Base-by-base conservation (phyloP, 179 eudicot genomes). In the Camellia oleifera region DNA sequence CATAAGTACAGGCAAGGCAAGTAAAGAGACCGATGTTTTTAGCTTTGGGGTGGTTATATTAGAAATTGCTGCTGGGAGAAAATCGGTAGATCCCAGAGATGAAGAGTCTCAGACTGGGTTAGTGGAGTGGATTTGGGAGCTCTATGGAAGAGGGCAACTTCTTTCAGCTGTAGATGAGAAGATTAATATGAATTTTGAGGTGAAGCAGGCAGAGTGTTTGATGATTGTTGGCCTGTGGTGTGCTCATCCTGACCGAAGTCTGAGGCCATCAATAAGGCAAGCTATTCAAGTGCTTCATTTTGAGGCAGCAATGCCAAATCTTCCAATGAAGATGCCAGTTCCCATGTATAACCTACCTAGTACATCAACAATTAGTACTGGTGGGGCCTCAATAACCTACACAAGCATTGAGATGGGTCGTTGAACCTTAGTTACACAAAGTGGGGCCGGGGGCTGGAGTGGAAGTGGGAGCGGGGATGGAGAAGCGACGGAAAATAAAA, bases 221-320 rank as follows among this genome's bases (percentile, higher is more conserved):
- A 46, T 83, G 78, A 79, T 76, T 45, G 83, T 81, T 2, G 88
- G 86, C 69, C 18, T 83, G n/a, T 83, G 87, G 82, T 84, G 85
- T 82, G 85, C 89, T 62, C 79, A 86, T 53, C 89, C 89, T 11
- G 86, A 87, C 58, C 69, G 14, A 1, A 77, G 7, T 46, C 12
- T 78, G 60, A 83, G 89, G 81, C 88, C 89, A 45, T 80, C 88
- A 2, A 87, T 85, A n/a, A 76, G 83, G 81, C 86, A 81, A 81
- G 89, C 83, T 5, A 78, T 79, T 42, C 89, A 76, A 62, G 71
- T 23, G 6, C 79, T 76, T 48, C 63, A 76, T 63, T 76, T 76
- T 48, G 71, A 76, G 50, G 58, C 70, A 12, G 58, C 20, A 23
- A 12, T 76, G 18, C 79, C 79, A 0, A 64, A 13, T 50, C 58